phyloP scores from a whole-genome alignment of 805 yeast species.

The Cyberlindnera petersonii region DNA sequence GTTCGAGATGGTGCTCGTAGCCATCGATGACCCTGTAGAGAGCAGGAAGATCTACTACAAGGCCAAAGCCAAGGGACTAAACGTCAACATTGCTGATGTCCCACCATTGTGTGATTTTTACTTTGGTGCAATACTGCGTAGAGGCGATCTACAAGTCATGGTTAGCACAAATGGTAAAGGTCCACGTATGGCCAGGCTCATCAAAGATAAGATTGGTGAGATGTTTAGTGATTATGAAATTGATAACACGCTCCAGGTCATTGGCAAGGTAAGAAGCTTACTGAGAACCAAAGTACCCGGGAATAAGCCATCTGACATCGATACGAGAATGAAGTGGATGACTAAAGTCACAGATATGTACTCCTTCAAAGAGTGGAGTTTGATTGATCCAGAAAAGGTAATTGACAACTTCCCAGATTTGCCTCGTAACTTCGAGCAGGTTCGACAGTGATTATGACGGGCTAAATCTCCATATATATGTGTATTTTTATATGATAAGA shows the following conservation, averaged over 20 bases:
- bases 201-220: conserved; percentile 50
- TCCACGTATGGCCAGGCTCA: conserved; percentile 66
- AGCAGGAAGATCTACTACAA: conserved; percentile 55
- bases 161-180: conserved; percentile 80
- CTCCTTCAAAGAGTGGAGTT: conserved; percentile 57
- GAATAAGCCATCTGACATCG: conserved; percentile 44
- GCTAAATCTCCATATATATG: neutral
- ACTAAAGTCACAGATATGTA: conserved; percentile 58
- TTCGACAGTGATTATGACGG: too few species aligned
- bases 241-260: conserved; percentile 55
- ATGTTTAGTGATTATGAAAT: conserved; percentile 38
- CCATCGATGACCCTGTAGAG: conserved; percentile 65
- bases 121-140: conserved; percentile 73
- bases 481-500: too few species aligned
- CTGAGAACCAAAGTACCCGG: conserved; percentile 46
- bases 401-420: conserved; percentile 41
- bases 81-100: conserved; percentile 79
- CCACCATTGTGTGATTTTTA: conserved; percentile 83
- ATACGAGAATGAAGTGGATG: conserved; percentile 69
- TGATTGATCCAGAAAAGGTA: conserved; percentile 28
- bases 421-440: conserved; percentile 37
- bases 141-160: conserved; percentile 74
- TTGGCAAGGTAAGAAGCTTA: conserved; percentile 50
- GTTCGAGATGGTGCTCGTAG: conserved; percentile 67
- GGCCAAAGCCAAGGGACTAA: conserved; percentile 36